Evolutionary conservation across 345 rosid species (phyloP).

Genomic region (Salix exigua): DNA sequence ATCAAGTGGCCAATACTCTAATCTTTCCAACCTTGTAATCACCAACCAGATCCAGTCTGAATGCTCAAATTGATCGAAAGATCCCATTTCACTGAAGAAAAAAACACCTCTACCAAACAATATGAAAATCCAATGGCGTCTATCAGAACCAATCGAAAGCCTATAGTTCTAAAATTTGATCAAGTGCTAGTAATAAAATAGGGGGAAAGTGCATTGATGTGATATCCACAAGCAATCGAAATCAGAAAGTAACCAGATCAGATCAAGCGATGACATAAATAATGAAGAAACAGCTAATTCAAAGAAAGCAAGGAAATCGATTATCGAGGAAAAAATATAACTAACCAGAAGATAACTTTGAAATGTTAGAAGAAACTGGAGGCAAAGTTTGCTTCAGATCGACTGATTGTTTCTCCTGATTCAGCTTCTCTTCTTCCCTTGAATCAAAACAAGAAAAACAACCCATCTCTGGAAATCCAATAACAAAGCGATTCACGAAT

Average conservation of each 20-base stretch:
- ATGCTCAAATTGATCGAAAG: constrained; percentile 30
- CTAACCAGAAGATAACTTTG: constrained; percentile 77
- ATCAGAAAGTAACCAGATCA: constrained; percentile 35
- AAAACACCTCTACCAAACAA: background rate
- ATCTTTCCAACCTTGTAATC: constrained; percentile 4
- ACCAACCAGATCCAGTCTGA: constrained; percentile 31
- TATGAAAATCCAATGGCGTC: constrained; percentile 25
- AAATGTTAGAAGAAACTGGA: constrained; percentile 47
- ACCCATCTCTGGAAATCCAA: constrained; percentile 54
- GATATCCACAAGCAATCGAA: constrained; percentile 1
- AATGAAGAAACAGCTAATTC: background rate
- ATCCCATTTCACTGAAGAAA: constrained; percentile 22
- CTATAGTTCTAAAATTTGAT: constrained; percentile 8
- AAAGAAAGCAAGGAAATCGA: constrained; percentile 4
- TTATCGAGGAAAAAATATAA: constrained; percentile 3
- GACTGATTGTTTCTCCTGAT: constrained; percentile 51
- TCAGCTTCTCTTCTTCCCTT: constrained; percentile 72
- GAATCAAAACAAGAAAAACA: constrained; percentile 94
- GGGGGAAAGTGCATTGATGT: constrained; percentile 4
- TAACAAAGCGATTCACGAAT: background rate
- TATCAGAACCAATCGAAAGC: constrained; percentile 11
- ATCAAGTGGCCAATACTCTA: background rate
- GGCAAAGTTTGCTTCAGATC: constrained; percentile 51
- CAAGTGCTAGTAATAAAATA: background rate
- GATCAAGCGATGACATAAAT: constrained; percentile 29